Evolutionary conservation across 2,329 filamentous ascomycete species (phyloP).

Genomic region (Talaromyces sp.): DNA sequence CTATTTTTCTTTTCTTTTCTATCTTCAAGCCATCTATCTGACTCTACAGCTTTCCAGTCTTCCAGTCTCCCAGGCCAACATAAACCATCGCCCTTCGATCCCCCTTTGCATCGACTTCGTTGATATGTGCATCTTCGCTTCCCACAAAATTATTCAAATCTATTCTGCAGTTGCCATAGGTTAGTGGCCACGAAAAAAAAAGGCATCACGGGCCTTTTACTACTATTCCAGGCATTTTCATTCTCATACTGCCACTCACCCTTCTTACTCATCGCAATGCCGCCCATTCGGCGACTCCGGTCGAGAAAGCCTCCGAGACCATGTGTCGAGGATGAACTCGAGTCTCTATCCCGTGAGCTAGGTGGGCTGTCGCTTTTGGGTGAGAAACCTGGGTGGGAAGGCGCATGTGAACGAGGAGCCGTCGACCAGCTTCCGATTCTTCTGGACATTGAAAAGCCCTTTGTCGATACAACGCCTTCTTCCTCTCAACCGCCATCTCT

Average conservation of each 20-base stretch:
- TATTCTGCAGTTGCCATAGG: slow-evolving; percentile 19
- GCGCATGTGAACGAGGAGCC: slow-evolving; percentile 32
- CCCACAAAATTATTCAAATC: slow-evolving; percentile 8
- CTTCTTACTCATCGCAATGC: slow-evolving; percentile 13
- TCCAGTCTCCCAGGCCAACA: not conserved
- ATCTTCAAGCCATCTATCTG: not conserved
- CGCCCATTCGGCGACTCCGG: slow-evolving; percentile 23
- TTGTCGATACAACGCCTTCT: slow-evolving; percentile 13
- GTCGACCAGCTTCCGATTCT: slow-evolving; percentile 44
- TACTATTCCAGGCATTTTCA: not conserved
- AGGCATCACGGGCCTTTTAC: not conserved
- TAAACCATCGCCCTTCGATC: not conserved
- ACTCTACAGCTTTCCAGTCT: not conserved
- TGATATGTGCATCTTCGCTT: not conserved
- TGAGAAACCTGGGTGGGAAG: slow-evolving; percentile 29
- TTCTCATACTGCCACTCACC: not conserved
- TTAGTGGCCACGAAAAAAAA: slow-evolving; percentile 13
- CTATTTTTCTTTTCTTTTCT: not conserved
- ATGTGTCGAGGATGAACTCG: slow-evolving; percentile 42
- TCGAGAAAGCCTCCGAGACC: slow-evolving; percentile 39
- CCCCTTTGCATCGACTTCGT: not conserved
- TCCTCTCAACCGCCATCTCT: slow-evolving; percentile 15
- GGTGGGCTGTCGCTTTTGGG: slow-evolving; percentile 25
- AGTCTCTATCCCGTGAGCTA: slow-evolving; percentile 38
- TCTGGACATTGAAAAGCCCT: slow-evolving; percentile 21